Evolutionary conservation across 441 rosid genomes (phyloP), one percentile per base, ranked within the genome.

Genomic region (Adansonia rubrostipa): DNA sequence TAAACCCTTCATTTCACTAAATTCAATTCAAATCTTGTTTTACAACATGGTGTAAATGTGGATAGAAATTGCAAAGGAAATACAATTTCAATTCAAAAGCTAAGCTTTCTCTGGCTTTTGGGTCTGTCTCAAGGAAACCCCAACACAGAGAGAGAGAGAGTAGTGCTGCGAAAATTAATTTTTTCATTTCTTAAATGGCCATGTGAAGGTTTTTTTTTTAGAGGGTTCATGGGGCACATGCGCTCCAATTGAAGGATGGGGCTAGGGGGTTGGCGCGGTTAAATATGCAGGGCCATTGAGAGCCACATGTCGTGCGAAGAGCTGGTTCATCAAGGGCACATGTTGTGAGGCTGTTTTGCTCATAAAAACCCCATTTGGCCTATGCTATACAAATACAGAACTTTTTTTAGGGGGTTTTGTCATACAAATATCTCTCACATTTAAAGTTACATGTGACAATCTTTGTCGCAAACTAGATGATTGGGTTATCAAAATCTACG

Each of bases 221-320:
- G 51, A 6, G 15, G 8, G 33, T 19, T 66, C 15, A 42, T n/a
- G 24, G 48, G 6, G 80, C 86, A 84, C 84, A 84, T 79, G 86
- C 77, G 54, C 54, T 79, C 57, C 84, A 79, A 74, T 77, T 15
- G 6, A 42, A 54, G 22, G 53, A 64, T 9, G 36, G 77, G 81
- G 71, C 22, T n/a, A 8, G 5, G 74, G 17, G 85, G 71, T 84
- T 83, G 85, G 81, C 80, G 76, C 53, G 6, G 67, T 77, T 77
- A 51, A 77, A 75, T 50, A 0, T 54, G 88, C 84, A 79, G 88
- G 88, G 75, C 80, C 87, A 65, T 11, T 0, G 7, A 62, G 20
- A 62, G 20, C 80, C 89, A 83, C 88, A 83, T 85, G 85, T 13
- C 63, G 48, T 54, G 36, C 54, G 42, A 77, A 28, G 63, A 8